A percentile compares a stretch with the other conserved stretches of the same genome.
phyloP scores from a whole-genome alignment of 257 asterid genomes.

The Eustoma russellianum region DNA sequence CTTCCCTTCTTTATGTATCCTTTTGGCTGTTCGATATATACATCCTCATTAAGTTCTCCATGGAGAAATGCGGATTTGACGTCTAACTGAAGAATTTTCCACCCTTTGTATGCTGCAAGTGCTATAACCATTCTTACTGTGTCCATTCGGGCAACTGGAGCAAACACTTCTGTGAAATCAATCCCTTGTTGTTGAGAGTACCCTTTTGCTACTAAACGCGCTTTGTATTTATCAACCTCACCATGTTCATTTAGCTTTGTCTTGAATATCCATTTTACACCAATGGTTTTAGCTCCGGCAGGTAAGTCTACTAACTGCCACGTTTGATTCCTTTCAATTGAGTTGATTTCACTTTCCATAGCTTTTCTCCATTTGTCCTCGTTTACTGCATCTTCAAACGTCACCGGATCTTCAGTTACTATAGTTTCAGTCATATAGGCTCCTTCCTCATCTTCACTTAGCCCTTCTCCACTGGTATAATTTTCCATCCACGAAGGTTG shows the following conservation, averaged over 20 bases:
- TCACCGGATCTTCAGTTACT: neutral
- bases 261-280: neutral
- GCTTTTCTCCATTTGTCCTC: neutral
- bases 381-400: neutral
- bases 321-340: neutral
- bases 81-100: neutral
- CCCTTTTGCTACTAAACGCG: neutral
- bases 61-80: neutral
- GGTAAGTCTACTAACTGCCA: neutral
- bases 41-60: neutral
- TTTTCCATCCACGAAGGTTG: neutral
- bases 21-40: neutral
- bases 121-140: neutral
- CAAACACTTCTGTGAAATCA: neutral
- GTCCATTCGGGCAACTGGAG: neutral
- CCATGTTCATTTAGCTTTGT: neutral
- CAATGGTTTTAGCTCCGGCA: neutral
- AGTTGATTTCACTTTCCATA: neutral
- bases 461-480: neutral
- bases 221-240: neutral
- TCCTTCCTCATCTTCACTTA: neutral
- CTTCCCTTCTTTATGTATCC: neutral
- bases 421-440: neutral
- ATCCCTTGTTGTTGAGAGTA: neutral
- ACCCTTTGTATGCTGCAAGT: neutral